Percentiles rank a stretch among this genome's conserved stretches.
phyloP scores from a whole-genome alignment of 2,329 filamentous ascomycete genomes.

The Fusarium keratoplasticum region DNA sequence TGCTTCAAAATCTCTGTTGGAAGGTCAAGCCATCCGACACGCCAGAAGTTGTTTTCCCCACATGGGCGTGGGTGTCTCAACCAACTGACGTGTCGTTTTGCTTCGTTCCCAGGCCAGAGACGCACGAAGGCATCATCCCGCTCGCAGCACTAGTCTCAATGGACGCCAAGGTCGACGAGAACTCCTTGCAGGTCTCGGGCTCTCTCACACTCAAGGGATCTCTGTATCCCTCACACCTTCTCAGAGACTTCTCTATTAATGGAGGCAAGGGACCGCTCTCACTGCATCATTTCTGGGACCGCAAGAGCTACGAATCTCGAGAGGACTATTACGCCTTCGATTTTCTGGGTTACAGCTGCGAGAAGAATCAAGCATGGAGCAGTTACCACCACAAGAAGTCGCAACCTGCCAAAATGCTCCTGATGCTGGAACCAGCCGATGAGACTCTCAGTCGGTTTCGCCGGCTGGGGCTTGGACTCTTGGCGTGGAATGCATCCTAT shows the following conservation, averaged over 20 bases:
- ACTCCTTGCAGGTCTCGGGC: background rate
- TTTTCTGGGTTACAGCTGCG: background rate
- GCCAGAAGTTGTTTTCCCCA: background rate
- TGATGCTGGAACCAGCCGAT: background rate
- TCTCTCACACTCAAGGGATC: background rate
- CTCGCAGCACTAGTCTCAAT: background rate
- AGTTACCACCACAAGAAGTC: background rate
- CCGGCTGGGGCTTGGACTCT: background rate
- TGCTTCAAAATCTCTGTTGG: background rate
- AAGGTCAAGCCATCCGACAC: background rate
- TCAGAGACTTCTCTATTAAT: background rate
- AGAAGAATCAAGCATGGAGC: background rate
- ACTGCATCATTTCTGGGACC: background rate
- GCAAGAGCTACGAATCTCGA: background rate
- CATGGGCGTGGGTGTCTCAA: background rate
- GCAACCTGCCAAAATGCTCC: background rate
- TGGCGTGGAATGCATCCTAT: background rate
- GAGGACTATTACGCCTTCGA: background rate
- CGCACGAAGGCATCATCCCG: background rate
- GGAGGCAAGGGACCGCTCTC: background rate
- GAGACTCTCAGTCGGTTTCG: background rate
- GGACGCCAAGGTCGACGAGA: background rate
- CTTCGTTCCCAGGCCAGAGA: background rate
- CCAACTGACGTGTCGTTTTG: background rate
- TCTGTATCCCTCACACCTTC: background rate